Evolutionary conservation across 441 rosid genomes (phyloP).

Genomic region (Aleurites moluccanus): DNA sequence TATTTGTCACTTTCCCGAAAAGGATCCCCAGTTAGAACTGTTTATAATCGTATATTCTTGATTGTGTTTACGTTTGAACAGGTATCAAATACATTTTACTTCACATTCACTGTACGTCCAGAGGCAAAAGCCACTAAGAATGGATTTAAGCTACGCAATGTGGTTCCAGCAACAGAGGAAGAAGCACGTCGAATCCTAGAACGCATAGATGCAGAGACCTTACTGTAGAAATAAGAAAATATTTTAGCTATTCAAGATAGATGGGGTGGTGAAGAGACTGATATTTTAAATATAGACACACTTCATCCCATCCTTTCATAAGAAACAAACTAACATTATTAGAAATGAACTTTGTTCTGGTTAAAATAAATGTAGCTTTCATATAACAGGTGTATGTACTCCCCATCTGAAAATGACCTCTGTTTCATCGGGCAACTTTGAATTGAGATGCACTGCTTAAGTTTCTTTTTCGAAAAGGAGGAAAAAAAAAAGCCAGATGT

Average conservation of each 20-base stretch:
- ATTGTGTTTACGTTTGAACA: constrained; percentile 24
- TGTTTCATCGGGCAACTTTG: not conserved
- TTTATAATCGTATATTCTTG: not conserved
- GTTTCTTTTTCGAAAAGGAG: not conserved
- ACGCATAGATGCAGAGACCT: constrained; percentile 64
- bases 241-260: not conserved
- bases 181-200: constrained; percentile 72
- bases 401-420: not conserved
- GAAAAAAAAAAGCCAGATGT: not conserved
- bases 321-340: not conserved
- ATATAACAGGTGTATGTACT: not conserved
- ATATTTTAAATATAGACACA: not conserved
- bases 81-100: constrained; percentile 82
- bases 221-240: constrained; percentile 21
- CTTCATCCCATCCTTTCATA: not conserved
- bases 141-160: constrained; percentile 59
- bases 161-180: constrained; percentile 89
- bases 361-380: constrained; percentile 9
- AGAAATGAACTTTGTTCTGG: not conserved
- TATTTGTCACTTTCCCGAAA: not conserved
- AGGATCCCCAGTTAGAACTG: not conserved
- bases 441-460: not conserved
- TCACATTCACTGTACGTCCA: constrained; percentile 69
- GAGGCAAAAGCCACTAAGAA: constrained; percentile 62
- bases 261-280: not conserved